These are phyloP conservation scores for Apophysomyces elegans DNA, from an alignment of 371 early-diverging fungal genomes.

Conservation along the genomic window DNA sequence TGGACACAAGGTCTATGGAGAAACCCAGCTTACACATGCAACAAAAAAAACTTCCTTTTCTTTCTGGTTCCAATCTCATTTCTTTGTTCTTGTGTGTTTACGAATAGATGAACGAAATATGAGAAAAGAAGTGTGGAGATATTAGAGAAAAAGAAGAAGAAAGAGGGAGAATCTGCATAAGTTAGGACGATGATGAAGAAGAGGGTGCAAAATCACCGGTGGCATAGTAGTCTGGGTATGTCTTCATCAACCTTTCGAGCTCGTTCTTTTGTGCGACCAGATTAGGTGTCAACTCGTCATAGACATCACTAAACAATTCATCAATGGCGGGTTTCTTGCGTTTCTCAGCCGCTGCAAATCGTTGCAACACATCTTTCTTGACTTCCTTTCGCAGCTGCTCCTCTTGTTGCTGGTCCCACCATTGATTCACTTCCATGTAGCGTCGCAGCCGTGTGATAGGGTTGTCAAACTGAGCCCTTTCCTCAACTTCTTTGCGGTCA, in stretches of 20 bases:
- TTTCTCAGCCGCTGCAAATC: constrained; percentile 87
- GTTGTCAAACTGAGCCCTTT: constrained; percentile 78
- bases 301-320: constrained; percentile 93
- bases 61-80: too few relatives aligned
- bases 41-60: too few relatives aligned
- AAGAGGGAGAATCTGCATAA: background rate
- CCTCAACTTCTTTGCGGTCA: constrained; percentile 84
- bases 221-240: constrained; percentile 90
- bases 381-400: constrained; percentile 59
- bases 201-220: constrained; percentile 47
- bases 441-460: constrained; percentile 90
- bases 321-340: constrained; percentile 83
- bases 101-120: too few relatives aligned
- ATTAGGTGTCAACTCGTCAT: constrained; percentile 81
- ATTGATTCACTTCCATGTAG: constrained; percentile 81
- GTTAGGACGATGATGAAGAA: constrained; percentile 11
- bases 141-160: background rate
- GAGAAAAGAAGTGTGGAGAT: background rate
- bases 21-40: too few relatives aligned
- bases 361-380: constrained; percentile 72
- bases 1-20: too few relatives aligned
- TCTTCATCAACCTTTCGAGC: constrained; percentile 73
- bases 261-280: constrained; percentile 81
- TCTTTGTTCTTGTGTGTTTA: too few relatives aligned
- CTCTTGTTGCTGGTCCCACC: constrained; percentile 89